phyloP scores from a whole-genome alignment of 2,329 filamentous ascomycete species.

The Atkinsonella texensis region DNA sequence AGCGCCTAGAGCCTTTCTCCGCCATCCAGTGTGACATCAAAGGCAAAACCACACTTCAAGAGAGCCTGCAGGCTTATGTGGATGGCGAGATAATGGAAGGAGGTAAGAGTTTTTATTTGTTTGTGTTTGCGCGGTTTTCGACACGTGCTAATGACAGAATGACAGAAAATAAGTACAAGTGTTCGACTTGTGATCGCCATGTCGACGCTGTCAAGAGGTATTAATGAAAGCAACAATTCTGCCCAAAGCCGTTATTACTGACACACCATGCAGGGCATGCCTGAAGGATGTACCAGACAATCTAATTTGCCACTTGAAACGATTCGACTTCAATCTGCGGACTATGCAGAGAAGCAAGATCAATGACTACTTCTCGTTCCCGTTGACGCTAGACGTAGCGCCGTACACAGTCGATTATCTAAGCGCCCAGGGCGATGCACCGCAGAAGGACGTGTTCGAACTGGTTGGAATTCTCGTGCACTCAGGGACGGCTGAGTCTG shows the following conservation, averaged over 20 bases:
- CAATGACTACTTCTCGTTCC: slow-evolving; percentile 90
- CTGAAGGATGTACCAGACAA: slow-evolving; percentile 88
- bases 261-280: slow-evolving; percentile 51
- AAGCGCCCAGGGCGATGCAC: slow-evolving; percentile 41
- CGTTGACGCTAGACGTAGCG: slow-evolving; percentile 69
- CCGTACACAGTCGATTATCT: slow-evolving; percentile 84
- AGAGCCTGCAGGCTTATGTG: slow-evolving; percentile 90
- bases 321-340: slow-evolving; percentile 70
- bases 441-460: slow-evolving; percentile 67
- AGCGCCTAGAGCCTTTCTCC: slow-evolving; percentile 79
- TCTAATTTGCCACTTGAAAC: slow-evolving; percentile 87
- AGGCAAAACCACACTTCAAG: slow-evolving; percentile 69
- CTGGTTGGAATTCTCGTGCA: slow-evolving; percentile 93
- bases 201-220: slow-evolving; percentile 87
- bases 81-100: slow-evolving; percentile 95
- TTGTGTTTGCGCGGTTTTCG: neutral
- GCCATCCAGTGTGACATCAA: slow-evolving; percentile 96
- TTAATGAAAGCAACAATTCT: slow-evolving; percentile 6
- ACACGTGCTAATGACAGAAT: neutral
- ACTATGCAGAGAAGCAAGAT: slow-evolving; percentile 80
- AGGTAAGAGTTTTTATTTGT: slow-evolving; percentile 29
- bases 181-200: slow-evolving; percentile 74
- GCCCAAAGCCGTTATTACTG: slow-evolving; percentile 3
- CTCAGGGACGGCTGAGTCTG: slow-evolving; percentile 81
- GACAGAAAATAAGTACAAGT: slow-evolving; percentile 93